Percentiles rank a stretch among this genome's conserved stretches.
These are phyloP conservation scores for Candida cerambycidarum DNA, from an alignment of 805 yeast species.

Conservation along the genomic window DNA sequence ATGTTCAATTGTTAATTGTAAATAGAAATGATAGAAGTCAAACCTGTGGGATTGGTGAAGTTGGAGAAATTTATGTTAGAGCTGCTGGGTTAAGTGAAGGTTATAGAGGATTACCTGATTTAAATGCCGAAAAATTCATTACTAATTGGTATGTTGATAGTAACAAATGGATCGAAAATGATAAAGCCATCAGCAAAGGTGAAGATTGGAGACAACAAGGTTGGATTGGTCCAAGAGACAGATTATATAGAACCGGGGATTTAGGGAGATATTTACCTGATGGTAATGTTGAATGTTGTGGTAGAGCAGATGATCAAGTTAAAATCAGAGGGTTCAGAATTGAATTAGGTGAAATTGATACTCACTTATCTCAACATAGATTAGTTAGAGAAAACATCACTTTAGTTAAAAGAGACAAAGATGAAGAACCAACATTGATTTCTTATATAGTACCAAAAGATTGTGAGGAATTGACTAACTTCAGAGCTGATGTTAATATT, in stretches of 20 bases:
- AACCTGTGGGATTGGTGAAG: constrained; percentile 97
- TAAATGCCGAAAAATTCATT: constrained; percentile 84
- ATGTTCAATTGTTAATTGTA: constrained; percentile 91
- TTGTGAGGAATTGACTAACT: constrained; percentile 43
- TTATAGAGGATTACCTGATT: constrained; percentile 85
- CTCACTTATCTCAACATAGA: constrained; percentile 93
- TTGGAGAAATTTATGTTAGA: constrained; percentile 97
- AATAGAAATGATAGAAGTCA: constrained; percentile 86
- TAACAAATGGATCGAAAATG: constrained; percentile 59
- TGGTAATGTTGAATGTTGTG: constrained; percentile 97
- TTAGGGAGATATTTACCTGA: constrained; percentile 95
- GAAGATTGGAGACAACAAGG: constrained; percentile 68
- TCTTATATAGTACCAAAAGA: constrained; percentile 85
- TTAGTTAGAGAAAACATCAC: constrained; percentile 91
- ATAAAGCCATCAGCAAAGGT: constrained; percentile 33
- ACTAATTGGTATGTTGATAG: constrained; percentile 86
- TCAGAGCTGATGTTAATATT: constrained; percentile 47
- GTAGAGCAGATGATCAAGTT: constrained; percentile 98
- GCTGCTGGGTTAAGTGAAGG: constrained; percentile 99
- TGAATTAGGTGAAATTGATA: constrained; percentile 97
- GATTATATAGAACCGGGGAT: constrained; percentile 96
- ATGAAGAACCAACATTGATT: constrained; percentile 87
- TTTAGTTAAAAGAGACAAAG: constrained; percentile 85
- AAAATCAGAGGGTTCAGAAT: constrained; percentile 98
- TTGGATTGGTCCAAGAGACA: constrained; percentile 94